Conservation (phyloP, 2,329 filamentous ascomycete genomes). For the Rachicladosporium sp. region DNA sequence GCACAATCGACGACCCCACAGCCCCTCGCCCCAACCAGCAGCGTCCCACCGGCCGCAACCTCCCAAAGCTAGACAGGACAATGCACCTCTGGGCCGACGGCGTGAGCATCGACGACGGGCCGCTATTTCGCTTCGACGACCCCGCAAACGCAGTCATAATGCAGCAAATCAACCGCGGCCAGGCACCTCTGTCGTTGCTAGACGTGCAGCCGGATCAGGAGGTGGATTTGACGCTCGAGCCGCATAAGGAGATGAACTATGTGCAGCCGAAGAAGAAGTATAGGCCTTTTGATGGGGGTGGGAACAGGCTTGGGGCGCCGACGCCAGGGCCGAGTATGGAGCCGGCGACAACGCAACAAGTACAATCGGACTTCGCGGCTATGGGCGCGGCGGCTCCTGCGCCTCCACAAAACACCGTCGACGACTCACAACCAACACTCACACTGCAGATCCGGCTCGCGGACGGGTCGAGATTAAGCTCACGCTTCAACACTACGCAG, state of each 20-base stretch:
- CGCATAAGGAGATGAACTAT: slow-evolving; percentile 65
- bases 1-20: slow-evolving; percentile 51
- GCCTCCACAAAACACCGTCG: slow-evolving; percentile 38
- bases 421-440: slow-evolving; percentile 55
- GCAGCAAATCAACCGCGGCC: slow-evolving; percentile 62
- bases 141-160: slow-evolving; percentile 60
- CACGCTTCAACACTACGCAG: slow-evolving; percentile 68
- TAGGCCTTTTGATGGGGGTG: slow-evolving; percentile 60
- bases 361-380: slow-evolving; percentile 21
- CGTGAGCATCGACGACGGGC: slow-evolving; percentile 74
- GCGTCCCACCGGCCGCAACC: slow-evolving; percentile 24
- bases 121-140: slow-evolving; percentile 66
- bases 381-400: slow-evolving; percentile 22
- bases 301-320: slow-evolving; percentile 64
- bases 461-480: slow-evolving; percentile 64
- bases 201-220: slow-evolving; percentile 63
- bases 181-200: slow-evolving; percentile 66
- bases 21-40: slow-evolving; percentile 4
- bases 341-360: slow-evolving; percentile 5
- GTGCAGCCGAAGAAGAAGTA: slow-evolving; percentile 61
- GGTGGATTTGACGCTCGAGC: slow-evolving; percentile 63
- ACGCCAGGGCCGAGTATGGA: slow-evolving; percentile 46
- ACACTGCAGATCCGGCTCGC: slow-evolving; percentile 66
- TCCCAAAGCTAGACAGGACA: slow-evolving; percentile 48
- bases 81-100: slow-evolving; percentile 75